Evolutionary conservation across 2,329 filamentous ascomycete species (phyloP).

Genomic region (Cladosporium sp.): DNA sequence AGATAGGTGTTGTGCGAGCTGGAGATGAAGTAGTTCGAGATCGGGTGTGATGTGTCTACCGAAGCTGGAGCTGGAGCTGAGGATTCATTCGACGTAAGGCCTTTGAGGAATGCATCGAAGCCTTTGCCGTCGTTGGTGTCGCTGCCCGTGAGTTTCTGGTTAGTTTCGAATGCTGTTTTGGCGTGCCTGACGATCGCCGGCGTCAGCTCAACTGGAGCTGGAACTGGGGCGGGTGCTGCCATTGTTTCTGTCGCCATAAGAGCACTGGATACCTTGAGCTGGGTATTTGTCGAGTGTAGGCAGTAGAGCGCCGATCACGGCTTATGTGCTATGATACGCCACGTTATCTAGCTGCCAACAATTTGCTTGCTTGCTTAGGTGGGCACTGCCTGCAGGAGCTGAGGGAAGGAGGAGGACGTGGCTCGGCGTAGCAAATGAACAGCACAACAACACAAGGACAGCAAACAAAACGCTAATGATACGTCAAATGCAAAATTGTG

Average conservation of each 20-base stretch:
- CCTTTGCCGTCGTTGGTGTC: conserved; percentile 8
- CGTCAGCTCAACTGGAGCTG: conserved; percentile 8
- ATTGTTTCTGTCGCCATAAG: neutral
- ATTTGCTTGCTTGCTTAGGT: neutral
- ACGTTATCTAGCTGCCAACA: neutral
- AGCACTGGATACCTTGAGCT: neutral
- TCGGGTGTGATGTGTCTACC: conserved; percentile 49
- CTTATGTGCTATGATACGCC: conserved; percentile 4
- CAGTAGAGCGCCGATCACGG: neutral
- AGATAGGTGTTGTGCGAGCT: conserved; percentile 95
- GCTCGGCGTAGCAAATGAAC: neutral
- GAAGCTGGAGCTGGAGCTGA: conserved; percentile 24
- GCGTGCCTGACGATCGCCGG: conserved; percentile 28
- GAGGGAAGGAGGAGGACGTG: conserved; percentile 3
- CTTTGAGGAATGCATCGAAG: conserved; percentile 48
- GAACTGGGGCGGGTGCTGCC: conserved; percentile 4
- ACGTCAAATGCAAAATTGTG: neutral
- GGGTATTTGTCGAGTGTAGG: neutral
- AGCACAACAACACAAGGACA: neutral
- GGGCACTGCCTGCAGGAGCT: conserved; percentile 17
- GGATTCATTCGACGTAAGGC: conserved; percentile 35
- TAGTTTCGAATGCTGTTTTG: conserved; percentile 26
- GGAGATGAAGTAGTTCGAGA: conserved; percentile 91
- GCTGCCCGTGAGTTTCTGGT: conserved; percentile 2
- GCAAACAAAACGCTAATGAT: conserved; percentile 1